phyloP scores from a whole-genome alignment of 495 filamentous ascomycete species.

The Umbilicaria muhlenbergii region DNA sequence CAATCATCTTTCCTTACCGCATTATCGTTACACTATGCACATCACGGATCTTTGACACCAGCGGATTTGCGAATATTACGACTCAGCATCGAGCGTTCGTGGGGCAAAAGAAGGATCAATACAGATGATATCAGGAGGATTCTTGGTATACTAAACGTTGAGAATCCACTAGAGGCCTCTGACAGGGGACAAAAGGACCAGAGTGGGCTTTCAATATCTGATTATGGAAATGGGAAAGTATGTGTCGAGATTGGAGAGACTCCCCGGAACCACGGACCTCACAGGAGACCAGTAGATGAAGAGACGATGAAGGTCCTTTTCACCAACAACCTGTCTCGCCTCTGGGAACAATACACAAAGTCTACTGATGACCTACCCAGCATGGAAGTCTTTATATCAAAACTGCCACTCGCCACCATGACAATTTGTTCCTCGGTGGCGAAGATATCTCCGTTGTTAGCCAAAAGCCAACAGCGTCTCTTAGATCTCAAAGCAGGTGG shows the following conservation, averaged over 20 bases:
- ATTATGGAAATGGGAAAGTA: conserved; percentile 41
- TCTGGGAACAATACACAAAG: conserved; percentile 24
- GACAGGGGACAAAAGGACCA: conserved; percentile 5
- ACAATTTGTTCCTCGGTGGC: conserved; percentile 26
- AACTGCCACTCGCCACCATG: conserved; percentile 40
- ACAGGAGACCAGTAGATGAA: conserved; percentile 36
- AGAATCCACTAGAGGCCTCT: conserved; percentile 6
- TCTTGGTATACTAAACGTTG: conserved; percentile 32
- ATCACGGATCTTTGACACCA: conserved; percentile 45
- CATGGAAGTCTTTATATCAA: conserved; percentile 27
- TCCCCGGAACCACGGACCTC: conserved; percentile 24
- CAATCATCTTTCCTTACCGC: conserved; percentile 25
- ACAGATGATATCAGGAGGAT: conserved; percentile 41
- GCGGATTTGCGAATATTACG: conserved; percentile 40
- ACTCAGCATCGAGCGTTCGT: conserved; percentile 37
- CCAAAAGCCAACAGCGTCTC: conserved; percentile 44
- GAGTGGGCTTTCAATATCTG: conserved; percentile 30
- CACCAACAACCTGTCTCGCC: conserved; percentile 26
- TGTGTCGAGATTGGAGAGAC: conserved; percentile 23
- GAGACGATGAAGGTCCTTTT: conserved; percentile 37
- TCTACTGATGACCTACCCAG: conserved; percentile 10
- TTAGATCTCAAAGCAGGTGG: conserved; percentile 36
- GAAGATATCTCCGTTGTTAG: conserved; percentile 26
- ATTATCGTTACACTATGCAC: conserved; percentile 41
- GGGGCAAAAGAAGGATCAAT: conserved; percentile 43